Evolutionary conservation across 2,329 filamentous ascomycete species (phyloP), one percentile per base, ranked within the genome.

Genomic region (Fusarium sp.): DNA sequence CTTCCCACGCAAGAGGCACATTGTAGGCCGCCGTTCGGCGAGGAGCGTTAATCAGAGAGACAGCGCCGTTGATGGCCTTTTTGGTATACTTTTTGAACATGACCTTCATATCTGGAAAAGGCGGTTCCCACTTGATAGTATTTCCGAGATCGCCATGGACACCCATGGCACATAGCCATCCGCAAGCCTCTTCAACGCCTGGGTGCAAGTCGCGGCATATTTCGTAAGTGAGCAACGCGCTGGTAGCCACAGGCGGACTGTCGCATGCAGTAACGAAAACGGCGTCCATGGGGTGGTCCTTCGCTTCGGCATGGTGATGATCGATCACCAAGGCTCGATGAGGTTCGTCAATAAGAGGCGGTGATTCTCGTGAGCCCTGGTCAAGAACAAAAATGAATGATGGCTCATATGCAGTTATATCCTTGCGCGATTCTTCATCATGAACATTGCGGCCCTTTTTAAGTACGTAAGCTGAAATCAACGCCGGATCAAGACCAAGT

Each of bases 101-200:
- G 2, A 81, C 76, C 19, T 80, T 82, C 88, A 91, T 90, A 64
- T 91, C 86, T 2, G 90, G 90, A 66, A 92, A 91, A 0, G 90
- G 90, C 0, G 84, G 83, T 23, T 86, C 79, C 90, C 90, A 91
- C 74, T 90, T 91, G 18, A 91, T 67, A 0, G 84, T 84, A 41
- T 86, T 90, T 16, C 89, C 89, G 1, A 92, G 81, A 67, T 92
- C 90, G 4, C 89, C 89, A 65, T 91, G 88, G 0, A 89, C 91
- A 11, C 90, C 90, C 67, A 91, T 83, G 4, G 84, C 84, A 56
- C 88, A 89, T 1, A 91, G 81, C 85, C 89, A 91, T 41, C 84
- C 86, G 69, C 87, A 89, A 7, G 79, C 77, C 4, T 76, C 73
- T 6, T 76, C 71, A 1, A 91, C 83, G 4, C 81, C 79, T 2